phyloP scores from a whole-genome alignment of 345 rosid genomes.

The Eucalyptus regnans region DNA sequence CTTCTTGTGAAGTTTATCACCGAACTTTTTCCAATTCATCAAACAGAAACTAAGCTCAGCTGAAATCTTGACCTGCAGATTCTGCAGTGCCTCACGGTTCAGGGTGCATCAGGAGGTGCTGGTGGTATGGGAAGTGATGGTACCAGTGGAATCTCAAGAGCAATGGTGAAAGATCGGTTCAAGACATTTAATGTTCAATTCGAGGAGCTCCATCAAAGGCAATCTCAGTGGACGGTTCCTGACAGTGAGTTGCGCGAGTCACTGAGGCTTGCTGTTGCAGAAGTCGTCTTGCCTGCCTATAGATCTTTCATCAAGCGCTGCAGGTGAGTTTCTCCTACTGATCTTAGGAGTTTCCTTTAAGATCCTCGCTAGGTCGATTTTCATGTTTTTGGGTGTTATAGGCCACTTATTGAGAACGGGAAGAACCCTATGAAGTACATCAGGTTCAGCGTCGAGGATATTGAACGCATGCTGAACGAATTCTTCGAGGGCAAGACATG shows the following conservation, averaged over 20 bases:
- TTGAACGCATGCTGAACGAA: slow-evolving; percentile 85
- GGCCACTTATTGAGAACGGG: slow-evolving; percentile 85
- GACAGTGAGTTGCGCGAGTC: slow-evolving; percentile 95
- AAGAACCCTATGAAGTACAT: slow-evolving; percentile 80
- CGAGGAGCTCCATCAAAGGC: slow-evolving; percentile 89
- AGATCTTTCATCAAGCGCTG: slow-evolving; percentile 86
- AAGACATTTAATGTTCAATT: slow-evolving; percentile 81
- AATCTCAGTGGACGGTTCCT: slow-evolving; percentile 96
- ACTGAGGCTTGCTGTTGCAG: slow-evolving; percentile 90
- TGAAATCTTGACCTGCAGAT: slow-evolving; percentile 38
- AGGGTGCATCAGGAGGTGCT: slow-evolving; percentile 18
- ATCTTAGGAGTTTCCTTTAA: not conserved
- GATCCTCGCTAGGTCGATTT: not conserved
- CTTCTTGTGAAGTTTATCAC: not conserved
- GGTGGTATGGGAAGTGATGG: slow-evolving; percentile 11
- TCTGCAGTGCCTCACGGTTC: slow-evolving; percentile 83
- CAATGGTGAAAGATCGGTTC: slow-evolving; percentile 78
- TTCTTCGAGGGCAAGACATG: slow-evolving; percentile 89
- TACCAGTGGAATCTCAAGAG: slow-evolving; percentile 47
- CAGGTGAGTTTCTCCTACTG: slow-evolving; percentile 29
- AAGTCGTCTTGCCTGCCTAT: slow-evolving; percentile 90
- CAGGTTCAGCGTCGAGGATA: slow-evolving; percentile 62
- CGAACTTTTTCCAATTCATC: not conserved
- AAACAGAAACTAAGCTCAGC: not conserved
- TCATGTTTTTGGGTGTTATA: slow-evolving; percentile 3